Evolutionary conservation across 2,329 filamentous ascomycete genomes (phyloP), one percentile per base, ranked within the genome.

Genomic region (Dryadomyces sulphureus): DNA sequence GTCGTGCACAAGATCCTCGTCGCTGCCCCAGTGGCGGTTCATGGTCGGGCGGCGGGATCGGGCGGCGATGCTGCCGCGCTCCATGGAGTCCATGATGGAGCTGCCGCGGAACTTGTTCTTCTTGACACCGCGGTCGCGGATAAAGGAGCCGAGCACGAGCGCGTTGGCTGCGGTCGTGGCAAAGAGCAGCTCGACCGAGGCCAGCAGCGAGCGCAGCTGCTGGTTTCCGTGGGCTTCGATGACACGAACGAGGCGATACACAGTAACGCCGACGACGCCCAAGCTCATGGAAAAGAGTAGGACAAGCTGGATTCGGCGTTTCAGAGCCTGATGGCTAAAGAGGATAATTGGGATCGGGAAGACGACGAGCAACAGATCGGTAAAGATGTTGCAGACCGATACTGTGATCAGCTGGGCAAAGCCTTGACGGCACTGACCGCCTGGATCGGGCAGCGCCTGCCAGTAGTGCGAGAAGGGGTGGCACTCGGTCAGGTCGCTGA

Each of bases 261-360:
- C 70, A 1, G 88, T 94, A 48, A 90, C 81, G 41, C 65, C 81
- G 41, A 94, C 82, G 7, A 94, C 77, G 47, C 81, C 71, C 41
- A 92, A 60, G n/a, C 86, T 93, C 45, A 94, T 69, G 4, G 83
- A 86, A 65, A 96, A 96, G 14, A 96, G 72, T 2, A 82, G 59
- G 7, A 83, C 75, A 12, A 96, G 77, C 50, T 85, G 84, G 11
- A 88, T 53, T 62, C 94, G 95, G 52, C 84, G 79, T 60, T 81
- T 85, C 19, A 81, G 55, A 0, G 72, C 69, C 78, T 95, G 90
- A 12, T 77, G 72, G 41, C 86, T 92, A 44, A 74, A 72, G 30
- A 94, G 61, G 49, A 96, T 88, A 54, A 96, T 85, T 0, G 89
- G 84, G 22, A 95, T 83, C 0, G 92, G 92, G 53, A 94, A 94